Percentiles rank a stretch among this genome's conserved stretches.
phyloP scores from a whole-genome alignment of 179 eudicot genomes.

The Camellia oleifera region DNA sequence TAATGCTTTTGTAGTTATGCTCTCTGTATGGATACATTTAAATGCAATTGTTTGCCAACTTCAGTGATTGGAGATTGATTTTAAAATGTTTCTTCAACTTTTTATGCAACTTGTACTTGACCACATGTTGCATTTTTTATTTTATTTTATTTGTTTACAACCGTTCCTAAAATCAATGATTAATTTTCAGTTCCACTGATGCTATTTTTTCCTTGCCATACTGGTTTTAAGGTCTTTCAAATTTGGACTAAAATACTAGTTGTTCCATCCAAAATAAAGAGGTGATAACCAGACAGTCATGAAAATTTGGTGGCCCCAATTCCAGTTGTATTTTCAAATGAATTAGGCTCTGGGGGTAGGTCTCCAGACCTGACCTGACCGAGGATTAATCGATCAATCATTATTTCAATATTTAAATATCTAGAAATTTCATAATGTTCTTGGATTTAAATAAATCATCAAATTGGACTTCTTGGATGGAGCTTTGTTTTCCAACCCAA shows the following conservation, averaged over 20 bases:
- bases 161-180: not conserved
- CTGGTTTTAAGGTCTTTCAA: not conserved
- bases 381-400: too few species aligned
- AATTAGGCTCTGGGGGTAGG: not conserved
- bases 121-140: not conserved
- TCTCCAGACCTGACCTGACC: not conserved
- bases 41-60: not conserved
- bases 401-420: not conserved
- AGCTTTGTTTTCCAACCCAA: not conserved
- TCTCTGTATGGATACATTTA: not conserved
- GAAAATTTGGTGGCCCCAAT: slow-evolving; percentile 5
- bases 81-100: not conserved
- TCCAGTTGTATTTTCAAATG: not conserved
- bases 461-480: not conserved
- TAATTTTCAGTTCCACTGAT: not conserved
- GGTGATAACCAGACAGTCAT: not conserved
- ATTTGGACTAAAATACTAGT: not conserved
- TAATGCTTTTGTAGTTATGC: not conserved
- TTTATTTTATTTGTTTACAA: not conserved
- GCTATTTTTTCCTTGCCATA: not conserved
- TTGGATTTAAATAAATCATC: not conserved
- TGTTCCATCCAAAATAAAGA: slow-evolving; percentile 1
- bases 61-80: not conserved
- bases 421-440: not conserved
- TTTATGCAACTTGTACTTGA: not conserved